Evolutionary conservation across 1,284 basidiomycete genomes (phyloP), one percentile per base, ranked within the genome.

Genomic region (Cryptococcus floricola): DNA sequence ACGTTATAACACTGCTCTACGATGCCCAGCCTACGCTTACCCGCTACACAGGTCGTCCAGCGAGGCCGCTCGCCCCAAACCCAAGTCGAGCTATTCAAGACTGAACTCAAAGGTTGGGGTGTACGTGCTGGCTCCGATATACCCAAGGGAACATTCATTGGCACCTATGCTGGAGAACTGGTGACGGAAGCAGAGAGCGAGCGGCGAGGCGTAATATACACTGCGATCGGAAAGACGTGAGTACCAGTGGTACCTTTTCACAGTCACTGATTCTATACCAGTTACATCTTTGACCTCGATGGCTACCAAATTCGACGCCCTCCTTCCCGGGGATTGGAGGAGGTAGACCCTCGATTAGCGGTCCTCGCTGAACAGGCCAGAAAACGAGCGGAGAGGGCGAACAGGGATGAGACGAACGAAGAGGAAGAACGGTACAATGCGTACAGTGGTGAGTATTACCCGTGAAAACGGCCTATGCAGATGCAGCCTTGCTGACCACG

Each of bases 81-180:
- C 37, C 80, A 81, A 45, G 84, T 91, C 39, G 80, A 81, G 54
- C 85, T 87, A 67, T 91, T 91, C 1, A 66, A 70, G 45, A 74
- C 76, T 59, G 54, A 48, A 39, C 50, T 82, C 39, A 91, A 90
- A 72, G 89, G 88, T 48, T 93, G 90, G 90, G 90, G 89, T 49
- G 81, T 89, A 1, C 85, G 86, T 68, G 84, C 85, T 45, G 84
- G 81, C 34, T 70, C 79, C 14, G 83, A 80, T 60, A 91, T 96
- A 27, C 81, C 81, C 0, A 75, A 71, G 39, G 86, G 89, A 3
- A 83, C 84, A 0, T 95, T 87, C 67, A 76, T 96, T 44, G 91
- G 91, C 2, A 81, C 89, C 0, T 95, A 95, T 71, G 80, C 89
- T 2, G 92, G 92, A 1, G 92, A 96, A 70, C 75, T 92, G 5